A percentile compares a stretch with the other conserved stretches of the same genome.
Conservation (phyloP, 495 filamentous ascomycete genomes). For the Trypethelium eluteriae region DNA sequence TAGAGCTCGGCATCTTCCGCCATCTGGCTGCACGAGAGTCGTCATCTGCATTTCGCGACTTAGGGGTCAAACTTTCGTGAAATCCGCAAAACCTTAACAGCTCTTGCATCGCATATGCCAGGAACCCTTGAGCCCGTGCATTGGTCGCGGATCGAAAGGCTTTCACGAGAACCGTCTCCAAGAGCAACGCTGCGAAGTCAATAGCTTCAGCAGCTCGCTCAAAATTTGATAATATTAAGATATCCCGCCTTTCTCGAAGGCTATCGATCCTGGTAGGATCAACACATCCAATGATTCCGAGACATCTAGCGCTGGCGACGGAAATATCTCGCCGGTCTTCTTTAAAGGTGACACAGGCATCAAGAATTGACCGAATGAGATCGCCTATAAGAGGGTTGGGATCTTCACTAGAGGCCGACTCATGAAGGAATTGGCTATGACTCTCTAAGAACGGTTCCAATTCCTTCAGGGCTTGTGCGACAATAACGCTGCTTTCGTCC, state of each 20-base stretch:
- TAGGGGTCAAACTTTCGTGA: conserved; percentile 8
- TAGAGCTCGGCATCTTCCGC: conserved; percentile 62
- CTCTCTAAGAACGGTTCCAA: conserved; percentile 60
- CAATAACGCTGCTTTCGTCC: conserved; percentile 78
- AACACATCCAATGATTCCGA: conserved; percentile 82
- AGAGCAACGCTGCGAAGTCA: conserved; percentile 75
- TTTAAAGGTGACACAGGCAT: conserved; percentile 73
- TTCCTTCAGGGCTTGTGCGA: conserved; percentile 69
- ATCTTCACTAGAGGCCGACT: conserved; percentile 75
- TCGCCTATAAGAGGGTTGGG: conserved; percentile 65
- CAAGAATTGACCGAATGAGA: conserved; percentile 68
- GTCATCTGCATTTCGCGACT: conserved; percentile 30
- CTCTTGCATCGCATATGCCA: conserved; percentile 90
- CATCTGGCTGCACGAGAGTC: conserved; percentile 61
- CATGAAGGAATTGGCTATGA: conserved; percentile 74
- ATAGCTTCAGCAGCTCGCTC: conserved; percentile 67
- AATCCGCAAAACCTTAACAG: conserved; percentile 70
- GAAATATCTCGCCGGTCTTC: conserved; percentile 57
- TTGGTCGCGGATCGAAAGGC: conserved; percentile 84
- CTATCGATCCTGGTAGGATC: conserved; percentile 86
- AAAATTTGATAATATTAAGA: conserved; percentile 82
- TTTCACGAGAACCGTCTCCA: conserved; percentile 81
- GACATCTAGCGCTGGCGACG: conserved; percentile 64
- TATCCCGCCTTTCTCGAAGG: conserved; percentile 63
- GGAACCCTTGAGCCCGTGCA: conserved; percentile 75